These are phyloP conservation scores for Quillaja saponaria DNA, from an alignment of 306 rosid genomes.

Conservation along the genomic window DNA sequence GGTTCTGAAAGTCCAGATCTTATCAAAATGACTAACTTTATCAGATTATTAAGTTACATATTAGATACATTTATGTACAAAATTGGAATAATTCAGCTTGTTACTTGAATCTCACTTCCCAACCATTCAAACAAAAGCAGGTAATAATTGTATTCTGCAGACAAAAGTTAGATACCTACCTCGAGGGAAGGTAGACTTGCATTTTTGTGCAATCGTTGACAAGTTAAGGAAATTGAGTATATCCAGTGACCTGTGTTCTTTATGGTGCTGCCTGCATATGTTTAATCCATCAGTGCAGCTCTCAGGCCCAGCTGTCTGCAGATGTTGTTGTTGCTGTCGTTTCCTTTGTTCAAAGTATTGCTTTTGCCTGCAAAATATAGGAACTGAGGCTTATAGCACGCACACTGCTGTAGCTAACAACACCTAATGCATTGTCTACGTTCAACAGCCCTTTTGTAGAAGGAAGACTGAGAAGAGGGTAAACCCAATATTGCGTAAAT, in stretches of 20 bases:
- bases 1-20: conserved; percentile 6
- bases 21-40: conserved; percentile 4
- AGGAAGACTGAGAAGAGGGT: too few relatives aligned
- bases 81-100: conserved; percentile 2
- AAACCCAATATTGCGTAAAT: background rate
- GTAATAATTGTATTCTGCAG: conserved; percentile 4
- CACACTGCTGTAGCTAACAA: conserved; percentile 11
- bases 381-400: conserved; percentile 17
- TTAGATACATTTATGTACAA: conserved; percentile 1
- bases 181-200: conserved; percentile 38
- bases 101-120: conserved; percentile 4
- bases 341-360: conserved; percentile 92
- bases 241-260: conserved; percentile 72
- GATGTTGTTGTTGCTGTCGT: conserved; percentile 61
- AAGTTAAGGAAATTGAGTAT: conserved; percentile 71
- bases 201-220: conserved; percentile 51
- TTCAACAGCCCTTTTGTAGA: background rate
- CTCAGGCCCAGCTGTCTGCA: conserved; percentile 50
- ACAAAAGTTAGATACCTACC: conserved; percentile 41
- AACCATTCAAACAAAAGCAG: conserved; percentile 7
- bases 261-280: conserved; percentile 39
- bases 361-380: conserved; percentile 67
- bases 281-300: conserved; percentile 36
- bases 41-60: conserved; percentile 9
- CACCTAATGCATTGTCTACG: background rate